These are phyloP conservation scores for Jackrogersella minutella DNA, from an alignment of 495 filamentous ascomycete genomes.

Conservation along the genomic window DNA sequence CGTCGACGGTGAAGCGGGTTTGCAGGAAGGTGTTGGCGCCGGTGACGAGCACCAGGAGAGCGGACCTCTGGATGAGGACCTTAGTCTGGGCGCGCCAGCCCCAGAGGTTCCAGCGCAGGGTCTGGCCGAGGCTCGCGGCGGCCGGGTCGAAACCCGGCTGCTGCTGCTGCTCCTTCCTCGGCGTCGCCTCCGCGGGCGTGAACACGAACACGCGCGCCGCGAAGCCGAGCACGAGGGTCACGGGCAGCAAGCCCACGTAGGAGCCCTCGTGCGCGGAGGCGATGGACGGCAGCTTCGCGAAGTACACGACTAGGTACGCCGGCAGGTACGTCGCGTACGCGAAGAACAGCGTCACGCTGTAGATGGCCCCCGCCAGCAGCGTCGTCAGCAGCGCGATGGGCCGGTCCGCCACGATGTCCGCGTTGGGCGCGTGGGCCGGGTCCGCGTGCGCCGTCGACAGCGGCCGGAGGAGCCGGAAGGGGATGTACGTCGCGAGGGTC, in stretches of 20 bases:
- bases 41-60: constrained; percentile 63
- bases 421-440: constrained; percentile 68
- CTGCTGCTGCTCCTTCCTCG: constrained; percentile 23
- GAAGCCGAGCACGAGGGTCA: constrained; percentile 63
- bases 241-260: constrained; percentile 64
- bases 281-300: constrained; percentile 71
- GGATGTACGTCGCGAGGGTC: constrained; percentile 69
- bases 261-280: constrained; percentile 66
- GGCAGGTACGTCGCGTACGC: constrained; percentile 73
- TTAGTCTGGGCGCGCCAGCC: constrained; percentile 69
- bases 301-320: constrained; percentile 70
- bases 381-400: constrained; percentile 68
- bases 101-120: constrained; percentile 67
- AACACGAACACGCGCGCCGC: constrained; percentile 79
- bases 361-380: constrained; percentile 71
- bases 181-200: constrained; percentile 66
- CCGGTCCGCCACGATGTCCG: constrained; percentile 72
- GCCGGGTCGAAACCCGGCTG: constrained; percentile 67
- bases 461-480: constrained; percentile 74
- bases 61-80: constrained; percentile 69
- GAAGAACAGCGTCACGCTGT: constrained; percentile 69
- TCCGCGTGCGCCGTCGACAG: constrained; percentile 67
- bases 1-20: constrained; percentile 66
- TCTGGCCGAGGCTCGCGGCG: constrained; percentile 64
- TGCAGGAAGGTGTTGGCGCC: constrained; percentile 71